Base-by-base conservation (phyloP, 768 basidiomycete genomes). In the Hypholoma fasciculare region DNA sequence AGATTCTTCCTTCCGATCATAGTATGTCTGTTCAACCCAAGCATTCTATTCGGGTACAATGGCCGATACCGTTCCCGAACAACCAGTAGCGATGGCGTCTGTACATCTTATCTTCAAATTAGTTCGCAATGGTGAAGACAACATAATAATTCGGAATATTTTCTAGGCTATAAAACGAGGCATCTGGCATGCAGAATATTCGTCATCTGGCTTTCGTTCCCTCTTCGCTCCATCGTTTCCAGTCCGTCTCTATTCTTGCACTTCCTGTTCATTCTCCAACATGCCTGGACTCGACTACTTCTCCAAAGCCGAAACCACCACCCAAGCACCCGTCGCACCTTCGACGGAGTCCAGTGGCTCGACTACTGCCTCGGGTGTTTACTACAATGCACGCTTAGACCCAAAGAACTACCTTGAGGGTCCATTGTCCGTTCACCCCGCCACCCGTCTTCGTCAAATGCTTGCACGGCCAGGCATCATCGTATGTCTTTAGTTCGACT, bases 391-490 rank as follows among this genome's bases (percentile, higher is more conserved):
- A 36, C 86, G 87, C 30, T 70, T 90, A n/a, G 86, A 89, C 71
- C 84, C 87, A 34, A 78, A 80, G 65, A 88, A 89, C 70, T 89
- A 78, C 69, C 72, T 88, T 42, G 81, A 88, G 14, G 88, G 88
- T 1, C 86, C 87, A 4, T 72, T 91, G 7, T 90, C 89, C 0
- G 69, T 71, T 57, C 86, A 89, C 63, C 80, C 89, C 13, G 78
- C 87, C 8, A 91, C 89, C 2, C 83, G 89, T 34, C 80, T 90
- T 47, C 84, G 88, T 48, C 85, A 87, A 63, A 74, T 87, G 80
- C 77, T 86, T 9, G 85, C 80, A 4, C 77, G 89, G 40, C 89
- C 89, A 7, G 89, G 89, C 26, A 90, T 90, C 42, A 84, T 89
- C 47, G 89, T 89, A 72, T 59, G 86, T 76, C 85, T 82, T 7